A percentile compares a stretch with the other conserved stretches of the same genome.
phyloP scores from a whole-genome alignment of 1,284 basidiomycete species.

The Coniferiporia weirii region DNA sequence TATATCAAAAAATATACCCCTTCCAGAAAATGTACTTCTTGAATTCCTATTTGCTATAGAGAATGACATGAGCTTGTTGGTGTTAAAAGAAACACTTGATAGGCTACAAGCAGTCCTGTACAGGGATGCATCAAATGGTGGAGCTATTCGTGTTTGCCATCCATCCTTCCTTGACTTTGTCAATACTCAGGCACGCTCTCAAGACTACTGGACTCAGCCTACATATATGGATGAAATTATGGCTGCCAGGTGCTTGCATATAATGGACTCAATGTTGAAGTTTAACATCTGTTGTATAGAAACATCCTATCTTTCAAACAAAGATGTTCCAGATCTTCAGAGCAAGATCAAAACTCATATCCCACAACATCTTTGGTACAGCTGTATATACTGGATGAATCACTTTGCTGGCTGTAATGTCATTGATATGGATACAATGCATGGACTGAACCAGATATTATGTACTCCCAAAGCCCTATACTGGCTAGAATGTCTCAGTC shows the following conservation, averaged over 20 bases:
- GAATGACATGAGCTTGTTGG: neutral
- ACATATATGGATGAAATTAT: neutral
- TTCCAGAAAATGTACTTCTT: neutral
- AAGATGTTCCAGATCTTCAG: constrained; percentile 21
- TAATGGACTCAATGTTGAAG: constrained; percentile 29
- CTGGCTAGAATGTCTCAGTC: constrained; percentile 1
- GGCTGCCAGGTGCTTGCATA: constrained; percentile 22
- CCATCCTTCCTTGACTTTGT: constrained; percentile 12
- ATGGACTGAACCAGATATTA: neutral
- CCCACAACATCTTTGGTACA: neutral
- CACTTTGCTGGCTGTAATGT: neutral
- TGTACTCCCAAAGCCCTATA: neutral
- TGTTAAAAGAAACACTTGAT: neutral
- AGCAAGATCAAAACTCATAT: neutral
- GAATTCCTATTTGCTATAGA: too few relatives aligned
- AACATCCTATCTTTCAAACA: constrained; percentile 26
- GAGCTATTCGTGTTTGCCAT: constrained; percentile 3
- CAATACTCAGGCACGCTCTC: neutral
- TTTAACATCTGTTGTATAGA: constrained; percentile 31
- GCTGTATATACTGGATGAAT: neutral
- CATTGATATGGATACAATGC: neutral
- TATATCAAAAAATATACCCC: constrained; percentile 1
- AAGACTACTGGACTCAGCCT: neutral
- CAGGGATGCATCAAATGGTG: neutral
- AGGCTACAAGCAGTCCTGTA: constrained; percentile 2